These are phyloP conservation scores for Pyricularia pennisetigena DNA, from an alignment of 2,329 filamentous ascomycete genomes.

Conservation along the genomic window DNA sequence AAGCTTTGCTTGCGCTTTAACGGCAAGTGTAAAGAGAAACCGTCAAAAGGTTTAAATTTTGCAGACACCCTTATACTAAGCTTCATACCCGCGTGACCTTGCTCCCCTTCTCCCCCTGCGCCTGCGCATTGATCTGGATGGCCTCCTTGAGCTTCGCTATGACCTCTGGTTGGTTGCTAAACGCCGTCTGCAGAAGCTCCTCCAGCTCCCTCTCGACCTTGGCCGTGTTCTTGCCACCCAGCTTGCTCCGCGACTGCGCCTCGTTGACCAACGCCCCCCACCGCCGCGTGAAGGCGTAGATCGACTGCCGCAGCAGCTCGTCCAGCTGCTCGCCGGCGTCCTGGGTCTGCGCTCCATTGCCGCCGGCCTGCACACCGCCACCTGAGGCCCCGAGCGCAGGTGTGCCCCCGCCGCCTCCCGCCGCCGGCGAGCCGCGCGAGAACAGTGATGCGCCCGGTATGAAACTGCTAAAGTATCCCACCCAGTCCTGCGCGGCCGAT, in stretches of 20 bases:
- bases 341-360: constrained; percentile 23
- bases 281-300: constrained; percentile 51
- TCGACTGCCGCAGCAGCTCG: constrained; percentile 50
- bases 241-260: constrained; percentile 29
- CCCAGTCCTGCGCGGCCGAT: constrained; percentile 41
- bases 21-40: too few relatives aligned
- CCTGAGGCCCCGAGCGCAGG: constrained; percentile 9
- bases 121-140: constrained; percentile 45
- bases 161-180: constrained; percentile 49
- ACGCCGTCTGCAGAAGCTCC: constrained; percentile 44
- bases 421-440: constrained; percentile 21
- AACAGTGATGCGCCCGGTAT: constrained; percentile 45
- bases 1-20: too few relatives aligned
- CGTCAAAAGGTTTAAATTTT: not conserved
- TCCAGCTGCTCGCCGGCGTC: constrained; percentile 58
- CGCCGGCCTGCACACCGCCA: constrained; percentile 15
- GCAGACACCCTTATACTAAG: not conserved
- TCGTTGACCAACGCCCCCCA: constrained; percentile 45
- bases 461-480: constrained; percentile 48
- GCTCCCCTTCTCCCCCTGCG: constrained; percentile 27
- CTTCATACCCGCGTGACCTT: constrained; percentile 9
- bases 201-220: constrained; percentile 48
- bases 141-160: constrained; percentile 51
- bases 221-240: constrained; percentile 37
- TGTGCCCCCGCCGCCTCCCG: constrained; percentile 9